phyloP scores from a whole-genome alignment of 164 flowering plant genomes.

The Stephania japonica region DNA sequence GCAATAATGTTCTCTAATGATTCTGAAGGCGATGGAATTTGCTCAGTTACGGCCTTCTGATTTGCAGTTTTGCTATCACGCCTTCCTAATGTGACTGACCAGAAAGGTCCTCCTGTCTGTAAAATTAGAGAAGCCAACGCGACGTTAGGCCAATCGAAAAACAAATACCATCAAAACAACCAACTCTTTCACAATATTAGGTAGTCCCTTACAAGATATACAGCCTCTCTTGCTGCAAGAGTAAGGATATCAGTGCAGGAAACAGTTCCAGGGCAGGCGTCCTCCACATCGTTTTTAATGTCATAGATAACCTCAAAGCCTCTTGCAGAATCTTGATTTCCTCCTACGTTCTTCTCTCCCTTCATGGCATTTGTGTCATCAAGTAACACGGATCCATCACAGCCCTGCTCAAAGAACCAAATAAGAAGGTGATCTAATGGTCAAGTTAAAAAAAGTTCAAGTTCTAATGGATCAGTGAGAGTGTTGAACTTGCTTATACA shows the following conservation, averaged over 20 bases:
- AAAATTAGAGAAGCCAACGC: not conserved
- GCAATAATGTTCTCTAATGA: conserved; percentile 46
- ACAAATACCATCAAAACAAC: not conserved
- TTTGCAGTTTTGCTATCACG: conserved; percentile 56
- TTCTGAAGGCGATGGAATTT: conserved; percentile 62
- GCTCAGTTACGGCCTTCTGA: conserved; percentile 36
- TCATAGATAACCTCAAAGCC: conserved; percentile 47
- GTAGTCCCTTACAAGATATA: conserved; percentile 30
- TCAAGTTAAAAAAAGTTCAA: no score
- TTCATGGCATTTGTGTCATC: conserved; percentile 39
- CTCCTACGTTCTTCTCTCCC: conserved; percentile 54
- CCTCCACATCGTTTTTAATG: conserved; percentile 54
- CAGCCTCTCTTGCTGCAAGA: conserved; percentile 44
- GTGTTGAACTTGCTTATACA: no score
- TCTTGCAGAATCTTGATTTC: conserved; percentile 35
- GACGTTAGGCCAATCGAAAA: no score
- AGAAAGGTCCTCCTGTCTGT: conserved; percentile 65
- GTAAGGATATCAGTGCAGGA: conserved; percentile 58
- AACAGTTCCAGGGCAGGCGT: conserved; percentile 46
- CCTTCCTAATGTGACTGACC: conserved; percentile 51
- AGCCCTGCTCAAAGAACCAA: conserved; percentile 38
- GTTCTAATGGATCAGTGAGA: no score
- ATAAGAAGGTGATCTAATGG: not conserved
- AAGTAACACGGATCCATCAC: conserved; percentile 72
- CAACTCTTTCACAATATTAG: not conserved